phyloP scores from a whole-genome alignment of 2,329 filamentous ascomycete genomes.

The Metarhizium sp. region DNA sequence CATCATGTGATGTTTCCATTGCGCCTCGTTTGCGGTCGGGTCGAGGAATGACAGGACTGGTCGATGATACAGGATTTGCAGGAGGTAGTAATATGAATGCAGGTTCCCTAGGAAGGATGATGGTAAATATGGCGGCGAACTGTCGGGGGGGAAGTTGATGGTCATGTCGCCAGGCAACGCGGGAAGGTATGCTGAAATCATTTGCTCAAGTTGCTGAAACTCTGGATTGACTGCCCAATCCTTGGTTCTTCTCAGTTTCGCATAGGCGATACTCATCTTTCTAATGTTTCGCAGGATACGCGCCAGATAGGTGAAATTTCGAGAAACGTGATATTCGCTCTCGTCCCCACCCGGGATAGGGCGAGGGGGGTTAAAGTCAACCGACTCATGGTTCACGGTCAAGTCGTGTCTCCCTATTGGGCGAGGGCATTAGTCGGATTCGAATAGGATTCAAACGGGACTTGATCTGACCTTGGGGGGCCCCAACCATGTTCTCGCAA shows the following conservation, averaged over 20 bases:
- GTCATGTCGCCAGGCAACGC: conserved; percentile 72
- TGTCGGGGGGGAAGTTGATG: conserved; percentile 68
- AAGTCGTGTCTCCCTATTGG: conserved; percentile 64
- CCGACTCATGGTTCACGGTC: conserved; percentile 61
- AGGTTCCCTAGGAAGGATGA: conserved; percentile 85
- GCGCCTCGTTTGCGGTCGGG: conserved; percentile 57
- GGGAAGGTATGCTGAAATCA: conserved; percentile 65
- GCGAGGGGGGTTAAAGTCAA: conserved; percentile 62
- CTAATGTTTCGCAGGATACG: conserved; percentile 71
- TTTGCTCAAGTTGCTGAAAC: conserved; percentile 69
- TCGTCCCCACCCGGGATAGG: conserved; percentile 60
- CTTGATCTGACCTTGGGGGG: conserved; percentile 64
- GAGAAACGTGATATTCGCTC: conserved; percentile 65
- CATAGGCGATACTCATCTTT: conserved; percentile 66
- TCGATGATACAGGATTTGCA: conserved; percentile 76
- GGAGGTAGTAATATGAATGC: conserved; percentile 81
- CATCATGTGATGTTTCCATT: conserved; percentile 83
- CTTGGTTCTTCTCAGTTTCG: conserved; percentile 62
- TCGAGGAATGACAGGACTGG: conserved; percentile 76
- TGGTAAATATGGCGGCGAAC: conserved; percentile 72
- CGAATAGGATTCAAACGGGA: not conserved
- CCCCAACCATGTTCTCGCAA: conserved; percentile 87
- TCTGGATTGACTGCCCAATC: conserved; percentile 84
- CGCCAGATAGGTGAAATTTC: conserved; percentile 76
- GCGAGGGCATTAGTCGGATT: not conserved